Conservation (phyloP, 2,329 filamentous ascomycete genomes). For the Colletotrichum somersetense region DNA sequence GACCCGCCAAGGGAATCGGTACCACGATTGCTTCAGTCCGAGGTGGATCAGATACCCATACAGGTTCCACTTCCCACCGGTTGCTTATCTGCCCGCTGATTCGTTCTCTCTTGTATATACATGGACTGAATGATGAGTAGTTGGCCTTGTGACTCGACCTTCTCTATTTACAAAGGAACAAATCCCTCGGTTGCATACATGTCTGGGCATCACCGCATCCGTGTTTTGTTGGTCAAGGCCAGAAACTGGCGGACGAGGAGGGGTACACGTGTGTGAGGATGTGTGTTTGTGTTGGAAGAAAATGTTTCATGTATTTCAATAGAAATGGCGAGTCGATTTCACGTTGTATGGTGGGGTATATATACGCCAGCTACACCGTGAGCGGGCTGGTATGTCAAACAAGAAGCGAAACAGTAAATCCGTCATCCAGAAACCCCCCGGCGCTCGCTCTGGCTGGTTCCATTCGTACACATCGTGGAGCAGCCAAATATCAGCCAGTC, state of each 20-base stretch:
- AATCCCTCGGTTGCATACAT: background rate
- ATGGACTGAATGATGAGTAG: background rate
- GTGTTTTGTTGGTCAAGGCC: background rate
- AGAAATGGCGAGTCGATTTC: background rate
- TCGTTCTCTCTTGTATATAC: background rate
- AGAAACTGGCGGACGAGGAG: background rate
- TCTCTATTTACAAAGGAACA: background rate
- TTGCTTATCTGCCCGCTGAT: background rate
- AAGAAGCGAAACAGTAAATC: constrained; percentile 31
- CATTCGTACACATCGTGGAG: constrained; percentile 34
- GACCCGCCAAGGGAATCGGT: background rate
- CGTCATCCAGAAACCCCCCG: constrained; percentile 21
- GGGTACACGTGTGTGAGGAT: background rate
- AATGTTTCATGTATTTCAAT: background rate
- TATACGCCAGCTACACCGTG: constrained; percentile 9
- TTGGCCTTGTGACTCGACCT: background rate
- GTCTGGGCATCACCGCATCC: background rate
- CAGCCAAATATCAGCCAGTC: constrained; percentile 51
- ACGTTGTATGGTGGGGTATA: constrained; percentile 3
- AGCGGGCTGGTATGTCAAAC: background rate
- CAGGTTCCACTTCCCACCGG: background rate
- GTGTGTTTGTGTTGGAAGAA: background rate
- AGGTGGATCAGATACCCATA: background rate
- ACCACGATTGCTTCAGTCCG: background rate
- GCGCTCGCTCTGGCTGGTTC: constrained; percentile 28